Evolutionary conservation across 2,329 filamentous ascomycete species (phyloP).

Genomic region (Fusarium sp.): DNA sequence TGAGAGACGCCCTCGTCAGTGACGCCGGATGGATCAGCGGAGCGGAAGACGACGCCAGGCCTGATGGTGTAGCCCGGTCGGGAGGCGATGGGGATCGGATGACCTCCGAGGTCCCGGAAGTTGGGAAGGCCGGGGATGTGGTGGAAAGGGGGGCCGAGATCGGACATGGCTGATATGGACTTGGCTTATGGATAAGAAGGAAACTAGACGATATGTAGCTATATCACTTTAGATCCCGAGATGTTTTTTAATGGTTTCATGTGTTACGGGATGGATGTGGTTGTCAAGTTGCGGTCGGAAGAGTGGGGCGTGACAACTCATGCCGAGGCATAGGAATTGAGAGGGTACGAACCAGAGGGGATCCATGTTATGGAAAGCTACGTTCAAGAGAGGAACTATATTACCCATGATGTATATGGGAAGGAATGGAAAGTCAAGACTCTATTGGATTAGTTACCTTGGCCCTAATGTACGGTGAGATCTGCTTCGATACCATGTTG

Average conservation of each 20-base stretch:
- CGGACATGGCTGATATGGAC: conserved; percentile 24
- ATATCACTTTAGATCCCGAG: neutral
- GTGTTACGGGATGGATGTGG: neutral
- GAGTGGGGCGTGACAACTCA: conserved; percentile 29
- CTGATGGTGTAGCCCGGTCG: conserved; percentile 66
- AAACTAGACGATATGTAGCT: neutral
- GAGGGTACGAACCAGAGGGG: neutral
- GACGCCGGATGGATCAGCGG: conserved; percentile 73
- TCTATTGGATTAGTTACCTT: neutral
- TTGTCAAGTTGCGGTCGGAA: conserved; percentile 10
- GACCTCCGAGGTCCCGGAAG: conserved; percentile 76
- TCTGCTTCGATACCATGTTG: neutral
- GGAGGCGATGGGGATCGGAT: conserved; percentile 61
- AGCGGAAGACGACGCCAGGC: conserved; percentile 72
- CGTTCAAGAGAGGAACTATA: neutral
- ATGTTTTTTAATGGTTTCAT: neutral
- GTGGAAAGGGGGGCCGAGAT: conserved; percentile 60
- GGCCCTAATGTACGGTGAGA: neutral
- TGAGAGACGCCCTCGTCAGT: conserved; percentile 64
- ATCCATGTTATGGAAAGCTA: neutral
- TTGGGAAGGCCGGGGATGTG: conserved; percentile 71
- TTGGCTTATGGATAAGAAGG: conserved; percentile 5
- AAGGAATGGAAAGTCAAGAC: neutral
- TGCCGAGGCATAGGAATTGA: conserved; percentile 15
- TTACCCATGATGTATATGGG: neutral